Evolutionary conservation across 106 monocot species (phyloP), one percentile per base, ranked within the genome.

Genomic region (Alisma plantagoaquatica): DNA sequence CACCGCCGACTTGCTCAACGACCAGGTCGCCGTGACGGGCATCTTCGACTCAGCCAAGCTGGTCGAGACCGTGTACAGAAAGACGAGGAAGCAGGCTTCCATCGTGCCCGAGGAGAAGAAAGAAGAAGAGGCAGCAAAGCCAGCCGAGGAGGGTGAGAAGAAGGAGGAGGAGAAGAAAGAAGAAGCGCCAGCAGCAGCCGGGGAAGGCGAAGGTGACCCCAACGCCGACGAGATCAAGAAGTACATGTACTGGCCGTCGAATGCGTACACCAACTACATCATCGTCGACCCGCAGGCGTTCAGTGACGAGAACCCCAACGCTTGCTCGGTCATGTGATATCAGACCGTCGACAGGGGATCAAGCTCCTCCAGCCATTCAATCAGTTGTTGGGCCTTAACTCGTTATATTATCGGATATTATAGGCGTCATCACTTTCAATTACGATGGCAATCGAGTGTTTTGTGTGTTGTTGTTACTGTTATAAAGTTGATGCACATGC

Each of bases 271-370:
- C 14, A 75, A 76, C 20, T 70, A 74, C 55, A 49, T 24, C 15
- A 63, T 63, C 56, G 58, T 70, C 14, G n/a, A n/a, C n/a, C 73
- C 73, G 3, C 65, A 81, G 42, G 28, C 57, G 1, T 87, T 87
- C 46, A 87, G 87, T 43, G 87, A 87, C 46, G 82, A 88, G 67
- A 82, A 88, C 51, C 87, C 81, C 7, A 87, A 87, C 57, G 77
- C 82, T 29, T 88, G 87, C 63, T 52, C 47, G n/a, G 12, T 87
- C n/a, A 70, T 78, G 78, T 87, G 31, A 71, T 49, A 49, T 20
- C n/a, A n/a, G n/a, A n/a, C n/a, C n/a, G n/a, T n/a, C n/a, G n/a
- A n/a, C n/a, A n/a, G n/a, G n/a, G n/a, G n/a, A n/a, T n/a, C n/a
- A n/a, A n/a, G n/a, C n/a, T n/a, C n/a, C n/a, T n/a, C n/a, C n/a